Conservation (phyloP, 768 basidiomycete species). For the Aureoboletus auriporus region DNA sequence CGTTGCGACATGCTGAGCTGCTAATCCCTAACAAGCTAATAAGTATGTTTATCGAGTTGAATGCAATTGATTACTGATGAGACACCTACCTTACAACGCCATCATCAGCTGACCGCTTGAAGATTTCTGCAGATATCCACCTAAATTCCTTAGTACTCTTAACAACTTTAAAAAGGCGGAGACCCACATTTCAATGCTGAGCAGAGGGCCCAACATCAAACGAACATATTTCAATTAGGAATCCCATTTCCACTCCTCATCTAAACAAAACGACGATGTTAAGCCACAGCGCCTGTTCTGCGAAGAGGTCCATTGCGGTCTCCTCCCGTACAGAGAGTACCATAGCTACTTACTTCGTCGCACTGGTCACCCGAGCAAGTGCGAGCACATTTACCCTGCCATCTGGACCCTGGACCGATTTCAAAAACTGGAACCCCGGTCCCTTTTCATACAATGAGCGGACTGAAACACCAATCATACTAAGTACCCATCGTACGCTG, state of each 20-base stretch:
- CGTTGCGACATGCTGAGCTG: slow-evolving; percentile 62
- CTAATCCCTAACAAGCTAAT: too few relatives aligned
- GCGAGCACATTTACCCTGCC: slow-evolving; percentile 47
- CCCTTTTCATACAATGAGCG: slow-evolving; percentile 57
- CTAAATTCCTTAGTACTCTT: slow-evolving; percentile 23
- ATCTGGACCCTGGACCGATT: slow-evolving; percentile 53
- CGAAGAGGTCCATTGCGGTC: slow-evolving; percentile 62
- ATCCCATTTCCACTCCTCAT: slow-evolving; percentile 21
- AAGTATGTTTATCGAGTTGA: too few relatives aligned
- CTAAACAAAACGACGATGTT: slow-evolving; percentile 62
- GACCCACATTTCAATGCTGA: slow-evolving; percentile 60
- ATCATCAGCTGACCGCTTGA: slow-evolving; percentile 63
- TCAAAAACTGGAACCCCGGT: slow-evolving; percentile 61
- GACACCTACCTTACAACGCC: slow-evolving; percentile 55
- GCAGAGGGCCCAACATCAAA: slow-evolving; percentile 58
- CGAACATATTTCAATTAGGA: background rate
- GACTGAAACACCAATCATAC: slow-evolving; percentile 67
- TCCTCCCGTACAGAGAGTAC: slow-evolving; percentile 60
- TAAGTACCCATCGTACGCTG: slow-evolving; percentile 15
- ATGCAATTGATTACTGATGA: background rate
- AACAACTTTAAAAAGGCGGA: background rate
- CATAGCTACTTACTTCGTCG: slow-evolving; percentile 60
- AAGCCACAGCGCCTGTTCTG: slow-evolving; percentile 65
- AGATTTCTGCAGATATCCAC: slow-evolving; percentile 74
- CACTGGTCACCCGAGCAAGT: slow-evolving; percentile 54